Conservation (phyloP, 495 filamentous ascomycete species). For the Penicillium macrosclerotiorum region DNA sequence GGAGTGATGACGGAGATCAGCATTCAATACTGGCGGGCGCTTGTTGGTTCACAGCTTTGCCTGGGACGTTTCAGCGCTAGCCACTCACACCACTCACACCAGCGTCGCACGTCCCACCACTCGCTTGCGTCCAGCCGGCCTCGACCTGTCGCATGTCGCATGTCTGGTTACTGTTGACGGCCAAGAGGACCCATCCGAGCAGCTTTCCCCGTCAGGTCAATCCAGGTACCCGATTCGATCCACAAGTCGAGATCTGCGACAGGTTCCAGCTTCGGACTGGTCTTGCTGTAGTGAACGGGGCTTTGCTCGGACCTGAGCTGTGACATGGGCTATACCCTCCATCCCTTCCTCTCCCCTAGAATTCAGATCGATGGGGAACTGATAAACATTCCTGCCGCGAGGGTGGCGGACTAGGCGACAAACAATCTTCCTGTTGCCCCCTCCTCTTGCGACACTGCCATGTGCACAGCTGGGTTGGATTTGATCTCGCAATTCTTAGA, state of each 20-base stretch:
- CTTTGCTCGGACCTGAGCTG: too few relatives aligned
- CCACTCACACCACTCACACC: slow-evolving; percentile 12
- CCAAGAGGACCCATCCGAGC: background rate
- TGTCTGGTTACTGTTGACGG: slow-evolving; percentile 8
- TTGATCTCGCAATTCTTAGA: background rate
- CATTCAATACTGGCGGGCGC: slow-evolving; percentile 3
- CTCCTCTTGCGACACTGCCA: slow-evolving; percentile 1
- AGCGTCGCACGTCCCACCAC: slow-evolving; percentile 6
- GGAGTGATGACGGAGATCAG: slow-evolving; percentile 11
- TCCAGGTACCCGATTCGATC: slow-evolving; percentile 3
- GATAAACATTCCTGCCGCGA: slow-evolving; percentile 3
- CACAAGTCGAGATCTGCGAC: too few relatives aligned
- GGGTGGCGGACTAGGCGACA: slow-evolving; percentile 1
- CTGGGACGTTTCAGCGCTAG: slow-evolving; percentile 17
- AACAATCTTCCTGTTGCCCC: background rate
- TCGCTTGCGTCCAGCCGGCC: background rate
- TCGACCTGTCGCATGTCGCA: slow-evolving; percentile 21
- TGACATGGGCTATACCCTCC: too few relatives aligned
- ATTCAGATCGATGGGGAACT: background rate
- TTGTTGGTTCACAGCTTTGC: slow-evolving; percentile 11
- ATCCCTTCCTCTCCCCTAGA: background rate
- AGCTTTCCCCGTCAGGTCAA: too few relatives aligned
- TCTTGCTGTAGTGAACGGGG: too few relatives aligned
- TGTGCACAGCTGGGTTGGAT: background rate
- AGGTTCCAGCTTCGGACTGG: too few relatives aligned